Conservation (phyloP, 2,329 filamentous ascomycete genomes). For the Sphaceloma murrayae region DNA sequence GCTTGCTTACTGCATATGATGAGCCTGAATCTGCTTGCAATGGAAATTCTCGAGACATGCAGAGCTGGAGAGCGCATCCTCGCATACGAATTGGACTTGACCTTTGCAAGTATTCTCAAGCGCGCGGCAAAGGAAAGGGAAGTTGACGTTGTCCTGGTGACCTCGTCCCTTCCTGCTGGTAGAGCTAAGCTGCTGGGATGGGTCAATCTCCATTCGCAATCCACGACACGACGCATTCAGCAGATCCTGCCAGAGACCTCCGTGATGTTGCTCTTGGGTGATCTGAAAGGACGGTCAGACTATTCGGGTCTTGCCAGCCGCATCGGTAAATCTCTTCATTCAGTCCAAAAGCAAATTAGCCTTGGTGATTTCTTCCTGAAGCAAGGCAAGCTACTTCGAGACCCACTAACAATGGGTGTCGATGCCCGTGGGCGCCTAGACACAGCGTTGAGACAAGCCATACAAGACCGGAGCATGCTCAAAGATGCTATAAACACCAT, state of each 20-base stretch:
- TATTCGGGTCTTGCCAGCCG: too few relatives aligned
- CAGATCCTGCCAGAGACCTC: neutral
- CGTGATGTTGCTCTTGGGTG: too few relatives aligned
- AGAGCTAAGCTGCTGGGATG: neutral
- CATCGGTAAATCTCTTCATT: too few relatives aligned
- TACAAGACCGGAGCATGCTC: too few relatives aligned
- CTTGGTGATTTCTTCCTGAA: too few relatives aligned
- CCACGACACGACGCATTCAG: neutral
- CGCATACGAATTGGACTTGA: neutral
- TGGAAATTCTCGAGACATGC: neutral
- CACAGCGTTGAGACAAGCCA: too few relatives aligned
- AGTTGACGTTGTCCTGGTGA: neutral
- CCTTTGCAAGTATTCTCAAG: neutral
- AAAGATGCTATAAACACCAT: too few relatives aligned
- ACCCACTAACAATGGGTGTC: too few relatives aligned
- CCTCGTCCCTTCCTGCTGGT: neutral
- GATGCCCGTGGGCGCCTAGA: too few relatives aligned
- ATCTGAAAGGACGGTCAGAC: too few relatives aligned
- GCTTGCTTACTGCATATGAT: neutral
- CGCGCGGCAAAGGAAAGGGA: neutral
- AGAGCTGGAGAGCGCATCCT: neutral
- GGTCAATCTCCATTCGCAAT: neutral
- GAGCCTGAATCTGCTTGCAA: neutral
- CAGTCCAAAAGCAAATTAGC: too few relatives aligned
- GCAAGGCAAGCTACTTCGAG: too few relatives aligned